phyloP scores from a whole-genome alignment of 352 stramenopile genomes.

The Pythium aristosporum region DNA sequence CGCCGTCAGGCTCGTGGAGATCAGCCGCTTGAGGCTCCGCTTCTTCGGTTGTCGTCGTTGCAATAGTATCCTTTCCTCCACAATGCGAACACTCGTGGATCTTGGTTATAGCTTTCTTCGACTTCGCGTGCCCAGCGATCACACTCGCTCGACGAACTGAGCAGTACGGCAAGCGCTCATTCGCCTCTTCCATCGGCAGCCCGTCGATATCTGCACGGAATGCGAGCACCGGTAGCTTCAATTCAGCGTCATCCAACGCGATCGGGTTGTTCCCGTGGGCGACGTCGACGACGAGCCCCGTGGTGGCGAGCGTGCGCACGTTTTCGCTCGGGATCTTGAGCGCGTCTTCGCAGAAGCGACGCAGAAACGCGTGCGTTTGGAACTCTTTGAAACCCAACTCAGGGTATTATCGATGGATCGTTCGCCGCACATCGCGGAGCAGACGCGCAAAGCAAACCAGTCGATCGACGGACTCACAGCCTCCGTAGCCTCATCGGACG shows the following conservation, averaged over 20 bases:
- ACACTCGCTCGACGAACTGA: slow-evolving; percentile 37
- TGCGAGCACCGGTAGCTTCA: slow-evolving; percentile 82
- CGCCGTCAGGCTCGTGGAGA: too few species aligned
- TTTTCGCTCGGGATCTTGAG: slow-evolving; percentile 74
- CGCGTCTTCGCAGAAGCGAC: slow-evolving; percentile 73
- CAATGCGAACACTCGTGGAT: too few species aligned
- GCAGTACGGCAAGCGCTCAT: slow-evolving; percentile 75
- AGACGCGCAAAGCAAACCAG: slow-evolving; percentile 71
- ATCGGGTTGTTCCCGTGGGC: slow-evolving; percentile 66
- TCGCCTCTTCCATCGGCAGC: slow-evolving; percentile 89
- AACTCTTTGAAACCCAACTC: slow-evolving; percentile 92
- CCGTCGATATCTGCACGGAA: slow-evolving; percentile 97
- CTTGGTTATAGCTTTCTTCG: too few species aligned
- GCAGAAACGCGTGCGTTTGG: slow-evolving; percentile 85
- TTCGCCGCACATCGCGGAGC: slow-evolving; percentile 74
- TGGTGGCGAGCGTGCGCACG: slow-evolving; percentile 78
- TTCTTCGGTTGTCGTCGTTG: background rate
- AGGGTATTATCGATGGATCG: slow-evolving; percentile 88
- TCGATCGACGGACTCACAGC: too few species aligned
- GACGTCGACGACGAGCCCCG: slow-evolving; percentile 91
- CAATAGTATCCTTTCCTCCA: too few species aligned
- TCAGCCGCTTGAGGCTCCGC: too few species aligned
- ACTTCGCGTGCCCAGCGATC: too few species aligned
- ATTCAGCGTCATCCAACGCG: slow-evolving; percentile 42
- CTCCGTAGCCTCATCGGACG: slow-evolving; percentile 16